A percentile compares a stretch with the other conserved stretches of the same genome.
These are phyloP conservation scores for Clausena lansium DNA, from an alignment of 345 rosid species.

Conservation along the genomic window DNA sequence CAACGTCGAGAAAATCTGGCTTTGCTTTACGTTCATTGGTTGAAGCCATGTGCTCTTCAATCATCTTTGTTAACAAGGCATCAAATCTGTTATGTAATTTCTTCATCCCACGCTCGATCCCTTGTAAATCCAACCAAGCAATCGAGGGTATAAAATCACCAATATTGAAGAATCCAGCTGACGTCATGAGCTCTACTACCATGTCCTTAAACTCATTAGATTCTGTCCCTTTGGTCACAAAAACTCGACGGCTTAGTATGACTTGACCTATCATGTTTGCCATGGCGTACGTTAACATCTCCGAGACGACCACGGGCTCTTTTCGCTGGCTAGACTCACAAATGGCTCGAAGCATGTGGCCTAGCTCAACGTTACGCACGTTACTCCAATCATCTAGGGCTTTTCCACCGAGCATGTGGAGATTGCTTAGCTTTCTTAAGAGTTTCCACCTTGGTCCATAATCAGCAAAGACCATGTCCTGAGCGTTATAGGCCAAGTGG, in stretches of 20 bases:
- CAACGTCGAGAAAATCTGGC: constrained; percentile 53
- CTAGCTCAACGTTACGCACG: constrained; percentile 34
- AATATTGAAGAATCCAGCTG: constrained; percentile 47
- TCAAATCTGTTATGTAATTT: constrained; percentile 47
- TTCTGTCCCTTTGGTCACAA: constrained; percentile 39
- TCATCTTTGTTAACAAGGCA: constrained; percentile 41
- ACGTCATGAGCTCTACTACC: constrained; percentile 64
- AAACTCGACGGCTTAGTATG: constrained; percentile 45
- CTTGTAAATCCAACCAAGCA: constrained; percentile 66
- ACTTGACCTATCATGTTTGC: constrained; percentile 60
- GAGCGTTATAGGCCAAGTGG: constrained; percentile 50
- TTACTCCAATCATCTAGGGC: constrained; percentile 50
- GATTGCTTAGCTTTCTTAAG: constrained; percentile 52
- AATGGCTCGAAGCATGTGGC: constrained; percentile 52
- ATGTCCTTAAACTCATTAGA: constrained; percentile 56
- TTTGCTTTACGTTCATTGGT: constrained; percentile 34
- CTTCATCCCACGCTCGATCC: constrained; percentile 59
- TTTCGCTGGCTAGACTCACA: constrained; percentile 22
- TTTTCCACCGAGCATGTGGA: constrained; percentile 61
- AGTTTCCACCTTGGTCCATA: constrained; percentile 58
- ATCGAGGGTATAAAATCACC: constrained; percentile 60
- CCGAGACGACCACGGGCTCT: constrained; percentile 40
- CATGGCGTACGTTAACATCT: constrained; percentile 47
- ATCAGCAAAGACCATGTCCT: constrained; percentile 62
- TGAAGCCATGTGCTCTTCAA: constrained; percentile 40